Conservation (phyloP, 2,329 filamentous ascomycete species). For the Aspergillus sp. region DNA sequence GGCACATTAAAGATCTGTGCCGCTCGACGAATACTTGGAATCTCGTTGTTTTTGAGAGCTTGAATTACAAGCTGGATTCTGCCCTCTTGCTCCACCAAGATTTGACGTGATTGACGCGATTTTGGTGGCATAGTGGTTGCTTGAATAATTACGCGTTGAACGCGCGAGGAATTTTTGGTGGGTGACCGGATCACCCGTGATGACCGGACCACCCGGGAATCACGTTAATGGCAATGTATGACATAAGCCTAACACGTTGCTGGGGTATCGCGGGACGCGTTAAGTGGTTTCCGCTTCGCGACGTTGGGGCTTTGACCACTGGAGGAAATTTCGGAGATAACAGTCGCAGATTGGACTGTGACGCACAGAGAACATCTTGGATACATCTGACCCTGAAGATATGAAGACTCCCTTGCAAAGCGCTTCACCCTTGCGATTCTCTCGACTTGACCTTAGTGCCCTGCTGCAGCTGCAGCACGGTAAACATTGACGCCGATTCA, state of each 20-base stretch:
- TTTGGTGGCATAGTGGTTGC: too few relatives aligned
- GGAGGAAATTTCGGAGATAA: neutral
- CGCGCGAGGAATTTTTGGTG: too few relatives aligned
- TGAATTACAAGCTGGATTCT: too few relatives aligned
- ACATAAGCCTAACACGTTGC: conserved; percentile 22
- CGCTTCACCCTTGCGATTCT: conserved; percentile 15
- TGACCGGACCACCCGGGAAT: too few relatives aligned
- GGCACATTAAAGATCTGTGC: too few relatives aligned
- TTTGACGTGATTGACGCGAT: too few relatives aligned
- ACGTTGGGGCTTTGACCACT: neutral
- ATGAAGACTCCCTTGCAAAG: conserved; percentile 22
- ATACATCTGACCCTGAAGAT: conserved; percentile 15
- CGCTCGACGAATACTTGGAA: too few relatives aligned
- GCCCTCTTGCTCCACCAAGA: too few relatives aligned
- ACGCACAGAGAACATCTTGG: neutral
- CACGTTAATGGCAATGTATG: neutral
- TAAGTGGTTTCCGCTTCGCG: conserved; percentile 27
- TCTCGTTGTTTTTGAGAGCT: too few relatives aligned
- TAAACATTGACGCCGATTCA: conserved; percentile 18
- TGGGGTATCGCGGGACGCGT: conserved; percentile 24
- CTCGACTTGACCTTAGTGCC: conserved; percentile 29
- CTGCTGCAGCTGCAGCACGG: conserved; percentile 27
- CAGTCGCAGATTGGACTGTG: neutral
- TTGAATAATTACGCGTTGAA: too few relatives aligned
- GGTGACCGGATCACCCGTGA: too few relatives aligned